Conservation (phyloP, 179 eudicot genomes). For the Amaranthus tricolor region DNA sequence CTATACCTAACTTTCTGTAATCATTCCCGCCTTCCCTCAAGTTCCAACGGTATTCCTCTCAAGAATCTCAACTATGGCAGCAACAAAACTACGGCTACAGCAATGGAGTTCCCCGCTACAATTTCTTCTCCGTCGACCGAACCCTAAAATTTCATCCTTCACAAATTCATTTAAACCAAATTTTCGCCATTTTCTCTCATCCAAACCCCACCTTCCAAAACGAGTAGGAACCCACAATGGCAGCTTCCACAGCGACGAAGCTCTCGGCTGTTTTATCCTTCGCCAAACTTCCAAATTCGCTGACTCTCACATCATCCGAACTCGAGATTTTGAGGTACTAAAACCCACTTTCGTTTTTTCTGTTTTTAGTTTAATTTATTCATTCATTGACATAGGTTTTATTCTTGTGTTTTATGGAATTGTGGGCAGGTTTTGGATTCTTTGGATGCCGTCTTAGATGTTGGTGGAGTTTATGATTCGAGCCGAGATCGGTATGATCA, state of each 20-base stretch:
- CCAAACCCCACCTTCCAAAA: constrained; percentile 32
- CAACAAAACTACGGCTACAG: constrained; percentile 17
- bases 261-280: constrained; percentile 94
- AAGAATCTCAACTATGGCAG: constrained; percentile 16
- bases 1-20: no score
- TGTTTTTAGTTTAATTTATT: neutral
- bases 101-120: constrained; percentile 27
- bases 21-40: constrained; percentile 1
- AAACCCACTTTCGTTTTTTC: neutral
- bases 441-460: constrained; percentile 88
- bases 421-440: constrained; percentile 59
- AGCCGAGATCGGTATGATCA: constrained; percentile 66
- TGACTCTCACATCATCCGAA: constrained; percentile 63
- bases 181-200: constrained; percentile 21
- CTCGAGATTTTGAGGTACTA: constrained; percentile 68
- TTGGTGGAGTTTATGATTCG: constrained; percentile 82
- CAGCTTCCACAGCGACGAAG: constrained; percentile 97
- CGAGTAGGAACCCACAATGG: constrained; percentile 95
- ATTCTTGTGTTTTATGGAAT: neutral
- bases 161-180: constrained; percentile 8
- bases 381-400: neutral
- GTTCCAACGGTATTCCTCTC: neutral
- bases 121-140: neutral
- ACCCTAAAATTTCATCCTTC: constrained; percentile 5
- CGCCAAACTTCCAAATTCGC: constrained; percentile 66